Evolutionary conservation across 805 yeast species (phyloP), one percentile per base, ranked within the genome.

Genomic region (Pichia sporocuriosa): DNA sequence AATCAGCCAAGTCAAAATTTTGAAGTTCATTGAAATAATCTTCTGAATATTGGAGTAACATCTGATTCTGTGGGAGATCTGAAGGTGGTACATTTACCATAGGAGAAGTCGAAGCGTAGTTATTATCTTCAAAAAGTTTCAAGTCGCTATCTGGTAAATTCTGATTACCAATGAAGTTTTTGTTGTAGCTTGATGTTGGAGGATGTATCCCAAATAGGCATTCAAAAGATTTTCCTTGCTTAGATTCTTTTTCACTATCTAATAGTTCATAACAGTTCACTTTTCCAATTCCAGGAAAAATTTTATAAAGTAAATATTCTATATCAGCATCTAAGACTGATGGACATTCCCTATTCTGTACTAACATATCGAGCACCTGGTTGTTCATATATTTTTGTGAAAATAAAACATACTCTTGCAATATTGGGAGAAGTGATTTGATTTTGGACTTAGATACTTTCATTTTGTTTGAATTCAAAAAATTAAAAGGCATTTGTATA

Each of bases 401-500:
- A 42, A 42, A 57, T 3, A 59, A 41, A 10, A 61, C 44, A 10
- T 53, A 43, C 31, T 58, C 62, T 35, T 59, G 56, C 0, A 69
- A 38, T 1, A 63, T 49, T 3, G 68, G 68, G 6, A 68, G 34
- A 1, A 60, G 22, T 0, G 47, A 41, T 0, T 35, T 45, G 9
- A 63, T 40, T 2, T 54, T 50, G 1, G 41, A 44, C 11, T 44
- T 51, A 2, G 53, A 17, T 4, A 69, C 33, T 0, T 30, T 35
- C 0, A 71, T 69, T 41, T 62, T 67, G 1, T 36, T 27, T 16
- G 66, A 62, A 11, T 62, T 46, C 31, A 72, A 59, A 47, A 78
- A 77, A 12, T 56, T 51, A 13, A 68, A 64, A 0, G 94, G 90
- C 10, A 84, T 76, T 0, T 84, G 72, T 33, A 71, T 66, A 0